phyloP scores from a whole-genome alignment of 371 early-diverging fungal genomes.

The Caulochytrium protostelioides region DNA sequence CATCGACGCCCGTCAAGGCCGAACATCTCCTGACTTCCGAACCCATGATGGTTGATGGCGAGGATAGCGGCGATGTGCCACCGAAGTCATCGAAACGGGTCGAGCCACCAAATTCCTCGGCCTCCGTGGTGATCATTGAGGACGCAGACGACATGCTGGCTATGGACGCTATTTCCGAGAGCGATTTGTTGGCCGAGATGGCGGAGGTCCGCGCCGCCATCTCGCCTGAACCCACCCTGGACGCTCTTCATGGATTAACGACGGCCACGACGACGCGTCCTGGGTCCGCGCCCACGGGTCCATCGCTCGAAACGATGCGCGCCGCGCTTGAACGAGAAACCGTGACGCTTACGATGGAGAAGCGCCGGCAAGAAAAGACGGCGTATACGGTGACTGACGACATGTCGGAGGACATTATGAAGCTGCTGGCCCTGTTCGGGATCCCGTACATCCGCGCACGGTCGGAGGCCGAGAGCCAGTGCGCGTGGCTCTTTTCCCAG shows the following conservation, averaged over 20 bases:
- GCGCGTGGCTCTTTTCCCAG: conserved; percentile 49
- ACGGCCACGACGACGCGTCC: neutral
- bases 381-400: conserved; percentile 40
- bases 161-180: too few species aligned
- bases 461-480: conserved; percentile 95
- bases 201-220: too few species aligned
- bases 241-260: too few species aligned
- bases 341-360: conserved; percentile 25
- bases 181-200: too few species aligned
- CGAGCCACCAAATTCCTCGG: too few species aligned
- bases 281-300: neutral
- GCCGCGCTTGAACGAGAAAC: conserved; percentile 36
- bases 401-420: conserved; percentile 44
- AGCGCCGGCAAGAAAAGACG: conserved; percentile 36
- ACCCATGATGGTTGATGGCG: too few species aligned
- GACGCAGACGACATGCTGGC: conserved; percentile 13
- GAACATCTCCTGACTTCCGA: too few species aligned
- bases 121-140: too few species aligned
- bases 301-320: conserved; percentile 13
- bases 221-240: too few species aligned
- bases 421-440: conserved; percentile 77
- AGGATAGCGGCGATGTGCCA: too few species aligned
- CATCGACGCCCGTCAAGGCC: too few species aligned
- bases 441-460: conserved; percentile 87
- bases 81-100: too few species aligned